A percentile compares a stretch with the other conserved stretches of the same genome.
Evolutionary conservation across 106 monocot species (phyloP).

Genomic region (Dioscorea zingiberensis): DNA sequence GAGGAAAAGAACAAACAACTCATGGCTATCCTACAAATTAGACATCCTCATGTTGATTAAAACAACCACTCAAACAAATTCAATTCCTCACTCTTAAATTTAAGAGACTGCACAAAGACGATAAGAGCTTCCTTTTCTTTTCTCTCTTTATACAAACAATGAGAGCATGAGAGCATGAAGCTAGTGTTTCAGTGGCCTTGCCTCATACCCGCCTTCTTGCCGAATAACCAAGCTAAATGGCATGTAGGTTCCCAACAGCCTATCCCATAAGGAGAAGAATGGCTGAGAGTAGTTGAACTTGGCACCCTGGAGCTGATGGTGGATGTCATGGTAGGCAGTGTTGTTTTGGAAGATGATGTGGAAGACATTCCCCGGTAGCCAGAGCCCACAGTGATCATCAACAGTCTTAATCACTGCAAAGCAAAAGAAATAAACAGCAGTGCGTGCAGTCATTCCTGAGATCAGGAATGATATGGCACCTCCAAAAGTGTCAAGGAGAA

Average conservation of each 20-base stretch:
- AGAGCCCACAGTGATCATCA: constrained; percentile 61
- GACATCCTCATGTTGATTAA: too few species aligned
- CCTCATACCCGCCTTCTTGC: constrained; percentile 47
- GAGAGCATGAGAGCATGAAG: too few species aligned
- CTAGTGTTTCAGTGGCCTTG: constrained; percentile 21
- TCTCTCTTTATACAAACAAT: too few species aligned
- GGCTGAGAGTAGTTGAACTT: constrained; percentile 64
- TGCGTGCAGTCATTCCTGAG: constrained; percentile 56
- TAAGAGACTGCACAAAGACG: too few species aligned
- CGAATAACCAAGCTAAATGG: constrained; percentile 29
- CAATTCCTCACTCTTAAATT: too few species aligned
- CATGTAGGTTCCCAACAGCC: constrained; percentile 52
- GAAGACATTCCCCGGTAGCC: constrained; percentile 44
- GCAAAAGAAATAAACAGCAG: constrained; percentile 52
- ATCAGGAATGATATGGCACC: constrained; percentile 60
- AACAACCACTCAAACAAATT: too few species aligned
- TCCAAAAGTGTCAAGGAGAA: constrained; percentile 62
- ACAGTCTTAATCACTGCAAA: constrained; percentile 57
- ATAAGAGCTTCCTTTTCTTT: too few species aligned
- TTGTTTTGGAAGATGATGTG: constrained; percentile 59
- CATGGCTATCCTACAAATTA: too few species aligned
- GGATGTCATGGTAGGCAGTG: constrained; percentile 64
- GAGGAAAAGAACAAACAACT: too few species aligned
- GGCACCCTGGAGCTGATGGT: constrained; percentile 55
- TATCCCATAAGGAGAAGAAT: constrained; percentile 63